phyloP scores from a whole-genome alignment of 2,329 filamentous ascomycete species.

The Microdochium trichocladiopsis region DNA sequence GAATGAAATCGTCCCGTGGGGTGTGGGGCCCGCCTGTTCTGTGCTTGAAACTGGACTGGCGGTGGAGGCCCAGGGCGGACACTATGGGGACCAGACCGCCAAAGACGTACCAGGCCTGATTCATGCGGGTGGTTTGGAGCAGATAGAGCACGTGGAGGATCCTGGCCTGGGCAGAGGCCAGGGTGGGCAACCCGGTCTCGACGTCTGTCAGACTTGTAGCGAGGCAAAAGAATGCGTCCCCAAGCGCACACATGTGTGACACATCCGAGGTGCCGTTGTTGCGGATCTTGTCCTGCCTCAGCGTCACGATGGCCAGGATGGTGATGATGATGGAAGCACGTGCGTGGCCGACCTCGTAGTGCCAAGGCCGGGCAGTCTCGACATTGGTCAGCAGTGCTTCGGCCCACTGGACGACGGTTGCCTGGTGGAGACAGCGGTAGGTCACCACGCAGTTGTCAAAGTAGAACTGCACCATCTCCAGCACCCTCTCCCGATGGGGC shows the following conservation, averaged over 20 bases:
- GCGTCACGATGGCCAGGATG: conserved; percentile 39
- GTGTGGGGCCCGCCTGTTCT: not conserved
- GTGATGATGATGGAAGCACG: conserved; percentile 38
- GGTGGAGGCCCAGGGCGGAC: conserved; percentile 34
- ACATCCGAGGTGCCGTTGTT: conserved; percentile 6
- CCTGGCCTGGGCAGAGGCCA: conserved; percentile 51
- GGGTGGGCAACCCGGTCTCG: conserved; percentile 43
- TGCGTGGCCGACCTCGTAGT: conserved; percentile 31
- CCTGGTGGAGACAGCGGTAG: conserved; percentile 48
- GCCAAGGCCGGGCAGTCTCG: conserved; percentile 25
- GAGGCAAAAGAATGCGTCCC: conserved; percentile 34
- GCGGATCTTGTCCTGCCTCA: conserved; percentile 32
- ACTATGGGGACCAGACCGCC: conserved; percentile 48
- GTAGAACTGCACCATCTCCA: conserved; percentile 31
- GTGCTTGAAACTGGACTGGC: conserved; percentile 21
- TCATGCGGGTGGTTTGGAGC: conserved; percentile 50
- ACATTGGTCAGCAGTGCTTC: conserved; percentile 28
- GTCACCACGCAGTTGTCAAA: conserved; percentile 54
- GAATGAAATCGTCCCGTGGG: conserved; percentile 11
- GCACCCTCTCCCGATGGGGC: not conserved
- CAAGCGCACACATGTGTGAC: conserved; percentile 10
- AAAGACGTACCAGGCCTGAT: conserved; percentile 55
- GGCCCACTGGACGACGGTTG: conserved; percentile 40
- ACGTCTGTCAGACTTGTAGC: conserved; percentile 32
- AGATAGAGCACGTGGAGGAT: conserved; percentile 52